Evolutionary conservation across 2,329 filamentous ascomycete species (phyloP).

Genomic region (Pseudocercospora macadamiae): DNA sequence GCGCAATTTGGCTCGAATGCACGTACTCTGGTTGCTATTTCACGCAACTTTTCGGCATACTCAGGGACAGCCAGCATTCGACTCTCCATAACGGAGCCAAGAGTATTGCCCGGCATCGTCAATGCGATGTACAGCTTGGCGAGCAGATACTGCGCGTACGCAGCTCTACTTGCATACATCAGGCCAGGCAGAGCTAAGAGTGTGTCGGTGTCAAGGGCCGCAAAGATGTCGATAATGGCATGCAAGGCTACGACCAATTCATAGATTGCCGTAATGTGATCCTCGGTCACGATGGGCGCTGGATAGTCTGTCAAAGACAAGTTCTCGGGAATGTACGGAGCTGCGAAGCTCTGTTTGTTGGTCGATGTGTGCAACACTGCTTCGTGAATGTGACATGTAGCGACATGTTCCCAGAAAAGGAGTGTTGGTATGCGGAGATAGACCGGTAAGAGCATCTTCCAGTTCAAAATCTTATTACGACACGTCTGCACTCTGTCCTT

Average conservation of each 20-base stretch:
- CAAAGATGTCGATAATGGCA: constrained; percentile 29
- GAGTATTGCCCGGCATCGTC: constrained; percentile 31
- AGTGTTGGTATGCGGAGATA: constrained; percentile 22
- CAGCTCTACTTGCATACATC: constrained; percentile 28
- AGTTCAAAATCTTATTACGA: constrained; percentile 29
- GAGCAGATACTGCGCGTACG: constrained; percentile 32
- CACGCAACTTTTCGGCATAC: constrained; percentile 31
- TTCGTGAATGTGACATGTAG: constrained; percentile 35
- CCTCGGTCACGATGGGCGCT: constrained; percentile 26
- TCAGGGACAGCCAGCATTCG: constrained; percentile 31
- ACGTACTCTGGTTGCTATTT: constrained; percentile 7
- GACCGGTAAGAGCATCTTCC: constrained; percentile 30
- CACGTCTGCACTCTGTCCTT: constrained; percentile 27
- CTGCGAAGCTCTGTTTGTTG: constrained; percentile 35
- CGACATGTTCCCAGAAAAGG: constrained; percentile 31
- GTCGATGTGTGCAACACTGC: constrained; percentile 34
- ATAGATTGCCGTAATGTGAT: constrained; percentile 31
- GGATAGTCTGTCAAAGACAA: constrained; percentile 35
- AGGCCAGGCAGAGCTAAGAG: constrained; percentile 30
- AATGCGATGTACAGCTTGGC: constrained; percentile 34
- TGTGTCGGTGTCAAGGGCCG: constrained; percentile 15
- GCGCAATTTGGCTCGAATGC: constrained; percentile 22
- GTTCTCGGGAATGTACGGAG: constrained; percentile 34
- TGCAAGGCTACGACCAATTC: constrained; percentile 29
- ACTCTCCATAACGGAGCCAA: constrained; percentile 30